Evolutionary conservation across 2,329 filamentous ascomycete genomes (phyloP), one percentile per base, ranked within the genome.

Genomic region (Paraphoma chrysanthemicola): DNA sequence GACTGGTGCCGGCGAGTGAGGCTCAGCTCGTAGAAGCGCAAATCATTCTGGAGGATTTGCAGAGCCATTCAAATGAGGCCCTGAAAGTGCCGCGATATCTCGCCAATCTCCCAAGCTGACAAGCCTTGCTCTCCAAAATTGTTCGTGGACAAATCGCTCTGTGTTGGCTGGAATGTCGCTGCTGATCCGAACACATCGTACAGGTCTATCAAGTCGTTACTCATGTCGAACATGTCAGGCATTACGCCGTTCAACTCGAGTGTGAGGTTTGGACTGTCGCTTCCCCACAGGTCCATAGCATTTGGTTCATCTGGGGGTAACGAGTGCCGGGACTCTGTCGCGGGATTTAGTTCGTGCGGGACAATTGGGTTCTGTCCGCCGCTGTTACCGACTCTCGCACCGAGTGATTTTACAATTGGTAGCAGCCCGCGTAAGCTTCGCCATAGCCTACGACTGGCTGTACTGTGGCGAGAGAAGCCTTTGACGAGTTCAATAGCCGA

Each of bases 401-500:
- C 53, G 8, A 67, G 43, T 1, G 64, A 64, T 18, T 56, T 59
- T 1, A 67, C 44, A 8, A 61, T 53, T 2, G 64, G 64, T n/a
- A 67, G 16, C 4, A 67, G 48, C 12, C 63, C 63, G 3, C 59
- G 59, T 38, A 67, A 57, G 39, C 59, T 67, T 44, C 61, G 64
- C 64, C 64, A 67, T 14, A 67, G 53, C 17, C 63, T 59, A 10
- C 54, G 59, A 53, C 63, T 66, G 16, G 64, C 62, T 1, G 53
- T 62, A 10, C 63, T 57, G 18, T 63, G 55, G 10, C 51, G 55
- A 16, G 64, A 66, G 16, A 67, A 64, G 4, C 63, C 59, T 43
- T 64, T 67, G 6, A 67, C 60, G 16, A 67, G 54, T 36, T 66
- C 60, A 0, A 66, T 59, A 8, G 60, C 63, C 2, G 63, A 54